A percentile compares a stretch with the other conserved stretches of the same genome.
These are phyloP conservation scores for Fraxinus greggii DNA, from an alignment of 305 asterid genomes.

Conservation along the genomic window DNA sequence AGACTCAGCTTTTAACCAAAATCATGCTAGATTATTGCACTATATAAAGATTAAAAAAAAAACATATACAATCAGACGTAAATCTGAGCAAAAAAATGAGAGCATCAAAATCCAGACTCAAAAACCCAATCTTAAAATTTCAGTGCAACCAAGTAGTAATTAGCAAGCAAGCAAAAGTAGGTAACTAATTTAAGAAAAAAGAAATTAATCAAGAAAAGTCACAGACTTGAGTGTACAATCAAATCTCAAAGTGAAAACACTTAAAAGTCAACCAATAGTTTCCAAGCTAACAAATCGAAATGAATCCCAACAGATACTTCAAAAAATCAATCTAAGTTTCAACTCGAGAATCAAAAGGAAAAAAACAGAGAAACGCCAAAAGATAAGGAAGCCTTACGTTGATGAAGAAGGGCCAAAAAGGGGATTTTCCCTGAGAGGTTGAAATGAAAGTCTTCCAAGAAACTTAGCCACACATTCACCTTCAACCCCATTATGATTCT, in stretches of 20 bases:
- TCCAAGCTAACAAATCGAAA: background rate
- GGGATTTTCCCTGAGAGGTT: constrained; percentile 87
- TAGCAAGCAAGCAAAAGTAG: constrained; percentile 2
- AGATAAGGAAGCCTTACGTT: constrained; percentile 41
- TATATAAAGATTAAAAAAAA: background rate
- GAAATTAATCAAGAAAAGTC: constrained; percentile 12
- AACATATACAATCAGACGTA: background rate
- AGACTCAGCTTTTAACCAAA: background rate
- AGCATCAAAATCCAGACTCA: background rate
- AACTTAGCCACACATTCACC: constrained; percentile 75
- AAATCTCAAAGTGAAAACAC: constrained; percentile 8
- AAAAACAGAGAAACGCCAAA: background rate
- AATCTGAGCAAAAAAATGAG: background rate
- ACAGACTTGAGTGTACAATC: constrained; percentile 17
- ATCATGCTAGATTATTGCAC: background rate
- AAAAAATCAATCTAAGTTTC: background rate
- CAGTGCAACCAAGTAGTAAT: background rate
- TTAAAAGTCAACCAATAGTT: background rate
- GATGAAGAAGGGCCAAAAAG: constrained; percentile 91
- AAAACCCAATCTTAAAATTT: constrained; percentile 2
- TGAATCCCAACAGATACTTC: background rate
- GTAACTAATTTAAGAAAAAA: background rate
- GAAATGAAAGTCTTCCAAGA: constrained; percentile 89
- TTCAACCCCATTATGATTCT: constrained; percentile 31
- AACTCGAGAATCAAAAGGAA: background rate